A percentile compares a stretch with the other conserved stretches of the same genome.
Evolutionary conservation across 345 rosid species (phyloP).

Genomic region (Moricandia moricandioides): DNA sequence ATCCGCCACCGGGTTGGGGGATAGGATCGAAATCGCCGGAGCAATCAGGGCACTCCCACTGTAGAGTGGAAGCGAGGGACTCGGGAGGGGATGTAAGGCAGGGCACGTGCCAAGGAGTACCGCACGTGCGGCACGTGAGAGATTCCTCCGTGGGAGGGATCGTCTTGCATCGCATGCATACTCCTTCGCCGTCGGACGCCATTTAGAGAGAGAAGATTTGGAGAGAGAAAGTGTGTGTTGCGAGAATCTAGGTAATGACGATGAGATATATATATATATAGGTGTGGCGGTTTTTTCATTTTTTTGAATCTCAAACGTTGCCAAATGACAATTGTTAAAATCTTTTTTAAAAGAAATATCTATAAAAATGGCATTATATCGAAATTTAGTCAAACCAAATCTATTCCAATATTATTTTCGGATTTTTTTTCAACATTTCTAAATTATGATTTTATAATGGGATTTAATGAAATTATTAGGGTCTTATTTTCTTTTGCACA

Average conservation of each 20-base stretch:
- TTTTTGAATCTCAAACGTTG: neutral
- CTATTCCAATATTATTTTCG: neutral
- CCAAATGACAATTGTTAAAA: neutral
- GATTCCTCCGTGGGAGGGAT: neutral
- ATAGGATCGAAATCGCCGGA: conserved; percentile 4
- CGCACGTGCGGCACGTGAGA: conserved; percentile 45
- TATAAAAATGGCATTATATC: neutral
- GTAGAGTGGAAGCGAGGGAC: conserved; percentile 45
- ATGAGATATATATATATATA: neutral
- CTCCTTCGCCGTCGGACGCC: neutral
- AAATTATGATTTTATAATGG: neutral
- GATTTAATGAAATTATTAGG: too few species aligned
- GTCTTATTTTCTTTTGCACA: too few species aligned
- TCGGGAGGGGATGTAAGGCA: conserved; percentile 49
- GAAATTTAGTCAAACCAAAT: neutral
- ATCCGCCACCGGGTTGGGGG: neutral
- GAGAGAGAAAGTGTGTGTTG: neutral
- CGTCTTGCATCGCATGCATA: neutral
- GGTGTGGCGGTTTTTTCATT: too few species aligned
- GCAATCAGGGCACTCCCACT: conserved; percentile 72
- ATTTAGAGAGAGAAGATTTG: neutral
- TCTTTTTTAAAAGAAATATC: neutral
- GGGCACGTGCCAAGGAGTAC: conserved; percentile 69
- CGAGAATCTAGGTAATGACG: neutral
- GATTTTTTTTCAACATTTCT: neutral